Evolutionary conservation across 2,329 filamentous ascomycete genomes (phyloP), one percentile per base, ranked within the genome.

Genomic region (Pestalotiopsis fici): DNA sequence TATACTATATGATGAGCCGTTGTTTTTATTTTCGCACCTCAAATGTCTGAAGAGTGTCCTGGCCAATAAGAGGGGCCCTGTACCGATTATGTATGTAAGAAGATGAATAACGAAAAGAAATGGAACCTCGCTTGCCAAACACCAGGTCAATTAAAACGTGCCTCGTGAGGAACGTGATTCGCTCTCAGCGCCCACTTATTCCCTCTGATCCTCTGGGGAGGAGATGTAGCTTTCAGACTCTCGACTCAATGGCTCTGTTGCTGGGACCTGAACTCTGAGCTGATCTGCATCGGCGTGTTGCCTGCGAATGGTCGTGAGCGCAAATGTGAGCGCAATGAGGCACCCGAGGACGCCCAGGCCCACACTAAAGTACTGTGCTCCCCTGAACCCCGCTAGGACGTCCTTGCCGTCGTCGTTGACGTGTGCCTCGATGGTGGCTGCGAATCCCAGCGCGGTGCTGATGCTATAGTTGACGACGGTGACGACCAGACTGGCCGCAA

Each of bases 401-500:
- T 64, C 62, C 11, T 15, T 18, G 28, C 62, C 62, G 21, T 11
- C 47, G 5, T 55, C 13, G 62, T 54, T 56, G 43, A 65, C 54
- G 23, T 43, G 50, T 18, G 63, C 43, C 63, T 75, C 75, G 28
- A 77, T 69, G 7, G 84, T 86, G 0, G 86, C 86, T 0, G 86
- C 87, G 65, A 90, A 79, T 0, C 87, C 87, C 7, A 90, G 78
- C 1, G 84, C 85, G 31, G 88, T 77, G 9, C 83, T 84, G 54
- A 88, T 88, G 67, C 81, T 84, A 72, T 89, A 89, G 72, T 89
- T 89, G 50, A 89, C 83, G 57, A 88, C 78, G 0, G 86, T 88
- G 66, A 89, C 83, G 31, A 90, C 72, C 18, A 81, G 54, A 11
- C 54, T 84, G 2, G 77, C 77, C 9, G 77, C 77, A 62, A 78